Base-by-base conservation (phyloP, 768 basidiomycete species). In the Phylloporus sp. region DNA sequence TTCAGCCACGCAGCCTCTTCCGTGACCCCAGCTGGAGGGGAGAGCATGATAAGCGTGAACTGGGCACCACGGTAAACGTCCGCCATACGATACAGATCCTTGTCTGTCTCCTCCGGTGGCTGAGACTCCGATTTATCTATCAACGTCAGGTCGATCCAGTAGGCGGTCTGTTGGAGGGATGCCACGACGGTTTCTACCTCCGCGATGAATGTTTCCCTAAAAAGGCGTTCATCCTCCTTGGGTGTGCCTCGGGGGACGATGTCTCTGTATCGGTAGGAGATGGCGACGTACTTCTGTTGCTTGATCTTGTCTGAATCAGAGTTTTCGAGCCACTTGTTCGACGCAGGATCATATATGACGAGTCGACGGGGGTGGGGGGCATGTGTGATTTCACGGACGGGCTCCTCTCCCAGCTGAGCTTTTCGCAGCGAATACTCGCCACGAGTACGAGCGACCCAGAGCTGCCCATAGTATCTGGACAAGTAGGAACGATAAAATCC, bases 31-130 rank as follows among this genome's bases (percentile, higher is more conserved):
- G 8, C 15, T 5, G 29, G 11, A 2, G 53, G 46, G n/a, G 0
- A 17, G 26, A 64, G 45, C 35, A 61, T 32, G 33, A 64, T 58
- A 8, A 60, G 52, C 4, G 62, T 60, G 43, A 61, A 63, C 36
- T 52, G 43, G 17, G 59, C 59, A 1, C 42, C 20, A 11, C 46
- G 51, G 18, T 61, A 60, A 7, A 61, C 44, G 11, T 60, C 59
- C 5, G 59, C 48, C 58, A 60, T 61, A 24, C 55, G 48, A 50
- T 54, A 60, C 10, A 63, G 9, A 39, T 63, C 61, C 17, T 49
- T 22, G 38, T 40, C 42, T 36, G 45, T 9, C 17, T 63, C 51
- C 24, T 38, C 31, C 0, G 21, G 42, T 26, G 23, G n/a, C 5
- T 5, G 29, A 10, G 10, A 37, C 3, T n/a, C 1, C 5, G 15